These are phyloP conservation scores for Starmerella roubikii DNA, from an alignment of 805 yeast genomes.

Conservation along the genomic window DNA sequence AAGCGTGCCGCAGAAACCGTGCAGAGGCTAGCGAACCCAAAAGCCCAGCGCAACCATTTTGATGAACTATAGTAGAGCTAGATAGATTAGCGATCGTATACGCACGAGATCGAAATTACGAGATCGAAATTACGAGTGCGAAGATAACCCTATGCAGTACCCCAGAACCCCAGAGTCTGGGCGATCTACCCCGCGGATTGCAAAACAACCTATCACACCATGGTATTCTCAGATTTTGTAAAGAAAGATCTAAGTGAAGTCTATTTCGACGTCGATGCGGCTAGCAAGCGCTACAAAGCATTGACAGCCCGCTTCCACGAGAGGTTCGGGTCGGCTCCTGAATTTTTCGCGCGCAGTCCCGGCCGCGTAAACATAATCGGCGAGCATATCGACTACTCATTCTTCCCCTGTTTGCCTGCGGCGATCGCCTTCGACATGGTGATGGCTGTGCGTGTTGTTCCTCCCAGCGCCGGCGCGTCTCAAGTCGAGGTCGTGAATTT, in stretches of 20 bases:
- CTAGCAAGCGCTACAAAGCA: constrained; percentile 6
- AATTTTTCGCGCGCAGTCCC: constrained; percentile 49
- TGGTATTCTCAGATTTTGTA: constrained; percentile 1
- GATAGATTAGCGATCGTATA: no score
- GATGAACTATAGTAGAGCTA: constrained; percentile 11
- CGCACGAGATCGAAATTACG: no score
- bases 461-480: constrained; percentile 6
- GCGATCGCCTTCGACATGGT: constrained; percentile 53
- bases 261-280: constrained; percentile 9
- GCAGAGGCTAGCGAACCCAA: constrained; percentile 1
- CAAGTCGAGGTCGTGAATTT: constrained; percentile 28
- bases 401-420: constrained; percentile 58
- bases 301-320: not conserved
- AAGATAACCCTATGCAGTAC: no score
- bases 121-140: no score
- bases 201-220: no score
- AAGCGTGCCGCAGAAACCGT: constrained; percentile 10
- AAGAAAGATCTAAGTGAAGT: constrained; percentile 1
- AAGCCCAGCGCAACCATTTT: constrained; percentile 9
- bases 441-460: constrained; percentile 30
- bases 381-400: constrained; percentile 59
- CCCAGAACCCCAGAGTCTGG: no score
- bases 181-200: no score
- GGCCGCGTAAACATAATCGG: constrained; percentile 66
- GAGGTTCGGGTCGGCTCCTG: constrained; percentile 14